These are phyloP conservation scores for Geoglossum glabrum DNA, from an alignment of 495 filamentous ascomycete genomes.

Conservation along the genomic window DNA sequence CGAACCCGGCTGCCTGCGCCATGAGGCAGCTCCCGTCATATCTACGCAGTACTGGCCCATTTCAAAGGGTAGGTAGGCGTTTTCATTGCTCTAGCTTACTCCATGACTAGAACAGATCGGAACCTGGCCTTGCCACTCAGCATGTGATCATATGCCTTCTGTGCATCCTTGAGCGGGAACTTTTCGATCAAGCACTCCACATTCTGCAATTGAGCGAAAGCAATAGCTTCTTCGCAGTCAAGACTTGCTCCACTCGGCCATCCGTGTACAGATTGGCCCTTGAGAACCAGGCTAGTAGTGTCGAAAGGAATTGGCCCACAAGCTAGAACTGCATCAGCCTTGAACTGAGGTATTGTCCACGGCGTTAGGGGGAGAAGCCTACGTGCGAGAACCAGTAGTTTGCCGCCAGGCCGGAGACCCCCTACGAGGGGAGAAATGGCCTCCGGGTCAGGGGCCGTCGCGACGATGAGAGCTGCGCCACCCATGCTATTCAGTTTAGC, in stretches of 20 bases:
- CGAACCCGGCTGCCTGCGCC: too few species aligned
- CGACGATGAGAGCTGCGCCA: constrained; percentile 39
- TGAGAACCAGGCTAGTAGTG: constrained; percentile 24
- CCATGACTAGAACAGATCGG: constrained; percentile 28
- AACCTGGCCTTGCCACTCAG: constrained; percentile 23
- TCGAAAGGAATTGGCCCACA: constrained; percentile 32
- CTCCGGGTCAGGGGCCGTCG: constrained; percentile 39
- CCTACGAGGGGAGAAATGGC: constrained; percentile 32
- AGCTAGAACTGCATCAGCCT: constrained; percentile 10
- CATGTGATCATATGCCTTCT: constrained; percentile 28
- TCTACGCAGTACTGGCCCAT: too few species aligned
- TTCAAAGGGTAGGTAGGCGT: background rate
- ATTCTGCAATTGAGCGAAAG: constrained; percentile 33
- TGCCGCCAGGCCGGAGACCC: constrained; percentile 35
- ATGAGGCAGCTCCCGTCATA: too few species aligned
- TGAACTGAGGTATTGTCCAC: background rate
- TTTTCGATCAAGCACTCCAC: constrained; percentile 44
- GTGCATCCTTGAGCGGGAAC: constrained; percentile 35
- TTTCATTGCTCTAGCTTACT: background rate
- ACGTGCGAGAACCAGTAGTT: constrained; percentile 37
- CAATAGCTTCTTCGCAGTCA: constrained; percentile 46
- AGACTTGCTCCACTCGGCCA: constrained; percentile 43
- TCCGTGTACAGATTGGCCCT: constrained; percentile 33
- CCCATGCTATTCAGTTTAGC: constrained; percentile 33
- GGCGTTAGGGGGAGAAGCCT: constrained; percentile 9